phyloP scores from a whole-genome alignment of 2,329 filamentous ascomycete species.

The Clarireedia monteithiana region DNA sequence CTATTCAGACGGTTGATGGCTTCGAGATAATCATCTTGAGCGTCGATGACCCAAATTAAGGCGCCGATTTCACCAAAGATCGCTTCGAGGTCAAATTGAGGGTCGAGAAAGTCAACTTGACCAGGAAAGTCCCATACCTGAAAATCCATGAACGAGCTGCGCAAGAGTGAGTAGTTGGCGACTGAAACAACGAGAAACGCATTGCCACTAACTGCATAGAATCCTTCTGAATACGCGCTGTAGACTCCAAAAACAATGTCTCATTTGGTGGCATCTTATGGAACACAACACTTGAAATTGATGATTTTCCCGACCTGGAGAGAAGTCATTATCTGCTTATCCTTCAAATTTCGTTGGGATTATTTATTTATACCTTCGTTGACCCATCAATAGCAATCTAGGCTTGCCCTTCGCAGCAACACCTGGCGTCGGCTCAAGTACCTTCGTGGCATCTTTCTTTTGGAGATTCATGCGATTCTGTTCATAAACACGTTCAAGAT shows the following conservation, averaged over 20 bases:
- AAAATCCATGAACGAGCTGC: conserved; percentile 96
- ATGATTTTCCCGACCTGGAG: conserved; percentile 88
- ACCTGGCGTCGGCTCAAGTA: conserved; percentile 37
- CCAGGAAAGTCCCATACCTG: conserved; percentile 98
- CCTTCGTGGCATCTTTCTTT: conserved; percentile 39
- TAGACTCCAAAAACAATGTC: conserved; percentile 92
- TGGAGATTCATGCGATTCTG: conserved; percentile 49
- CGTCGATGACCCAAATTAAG: conserved; percentile 97
- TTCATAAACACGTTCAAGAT: conserved; percentile 53
- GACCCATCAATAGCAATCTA: conserved; percentile 85
- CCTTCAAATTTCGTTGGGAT: neutral
- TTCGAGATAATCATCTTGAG: conserved; percentile 95
- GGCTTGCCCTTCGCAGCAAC: conserved; percentile 59
- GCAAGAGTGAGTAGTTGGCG: conserved; percentile 8
- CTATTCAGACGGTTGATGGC: conserved; percentile 79
- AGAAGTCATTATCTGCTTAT: conserved; percentile 16
- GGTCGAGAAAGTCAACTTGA: conserved; percentile 86
- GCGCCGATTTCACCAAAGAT: conserved; percentile 94
- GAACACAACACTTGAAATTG: conserved; percentile 98
- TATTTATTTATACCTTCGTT: conserved; percentile 62
- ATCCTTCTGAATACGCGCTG: conserved; percentile 87
- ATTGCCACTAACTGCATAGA: conserved; percentile 70
- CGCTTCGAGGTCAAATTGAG: conserved; percentile 81
- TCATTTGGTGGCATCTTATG: conserved; percentile 95
- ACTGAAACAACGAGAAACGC: neutral